Evolutionary conservation across 192 early-diverging fungal species (phyloP).

Genomic region (Umbelopsis vinacea): DNA sequence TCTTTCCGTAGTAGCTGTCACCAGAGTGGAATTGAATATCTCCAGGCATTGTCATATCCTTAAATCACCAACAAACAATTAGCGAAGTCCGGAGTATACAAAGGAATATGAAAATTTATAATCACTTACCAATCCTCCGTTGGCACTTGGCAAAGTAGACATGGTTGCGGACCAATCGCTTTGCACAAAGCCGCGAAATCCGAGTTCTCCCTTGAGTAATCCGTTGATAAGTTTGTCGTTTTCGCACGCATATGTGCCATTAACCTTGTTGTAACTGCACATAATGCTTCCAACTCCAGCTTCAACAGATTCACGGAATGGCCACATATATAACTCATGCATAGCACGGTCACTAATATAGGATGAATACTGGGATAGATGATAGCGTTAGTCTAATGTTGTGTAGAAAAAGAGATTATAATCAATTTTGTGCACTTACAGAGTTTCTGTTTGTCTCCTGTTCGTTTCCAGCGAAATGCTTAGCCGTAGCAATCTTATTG

Average conservation of each 20-base stretch:
- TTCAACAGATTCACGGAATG: slow-evolving; percentile 59
- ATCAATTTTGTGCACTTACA: not conserved
- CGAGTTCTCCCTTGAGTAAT: slow-evolving; percentile 57
- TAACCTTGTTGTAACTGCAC: slow-evolving; percentile 69
- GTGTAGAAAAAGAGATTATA: not conserved
- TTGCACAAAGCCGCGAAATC: slow-evolving; percentile 62
- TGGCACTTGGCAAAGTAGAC: slow-evolving; percentile 36
- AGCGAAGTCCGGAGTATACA: not conserved
- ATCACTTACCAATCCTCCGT: slow-evolving; percentile 38
- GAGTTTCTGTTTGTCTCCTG: slow-evolving; percentile 36
- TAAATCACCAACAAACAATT: not conserved
- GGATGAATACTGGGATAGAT: slow-evolving; percentile 22
- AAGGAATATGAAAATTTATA: not conserved
- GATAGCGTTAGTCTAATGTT: not conserved
- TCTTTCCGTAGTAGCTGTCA: slow-evolving; percentile 35
- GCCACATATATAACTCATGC: slow-evolving; percentile 60
- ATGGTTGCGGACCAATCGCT: slow-evolving; percentile 64
- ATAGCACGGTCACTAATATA: slow-evolving; percentile 59
- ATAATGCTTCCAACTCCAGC: slow-evolving; percentile 66
- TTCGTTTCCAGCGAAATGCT: slow-evolving; percentile 41
- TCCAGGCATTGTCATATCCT: slow-evolving; percentile 47
- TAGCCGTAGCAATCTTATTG: slow-evolving; percentile 32
- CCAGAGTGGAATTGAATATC: slow-evolving; percentile 31
- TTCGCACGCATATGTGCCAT: slow-evolving; percentile 60
- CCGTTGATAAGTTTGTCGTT: slow-evolving; percentile 48